phyloP scores from a whole-genome alignment of 1,284 basidiomycete species.

The Inonotus hispidus region DNA sequence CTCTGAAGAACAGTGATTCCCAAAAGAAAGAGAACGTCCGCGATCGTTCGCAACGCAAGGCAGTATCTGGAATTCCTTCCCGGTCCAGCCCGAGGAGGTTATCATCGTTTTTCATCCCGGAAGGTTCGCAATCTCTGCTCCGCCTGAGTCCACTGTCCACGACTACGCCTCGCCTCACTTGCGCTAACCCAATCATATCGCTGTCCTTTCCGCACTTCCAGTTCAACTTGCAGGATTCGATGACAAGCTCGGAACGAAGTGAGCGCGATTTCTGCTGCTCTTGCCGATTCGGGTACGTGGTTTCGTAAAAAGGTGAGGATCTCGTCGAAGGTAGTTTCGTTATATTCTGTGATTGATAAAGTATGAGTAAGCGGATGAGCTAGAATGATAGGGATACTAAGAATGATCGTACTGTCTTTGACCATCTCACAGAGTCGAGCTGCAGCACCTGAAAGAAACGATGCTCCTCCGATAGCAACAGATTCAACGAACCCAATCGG shows the following conservation, averaged over 20 bases:
- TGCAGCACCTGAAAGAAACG: constrained; percentile 7
- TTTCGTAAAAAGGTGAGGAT: constrained; percentile 11
- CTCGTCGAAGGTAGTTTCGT: constrained; percentile 13
- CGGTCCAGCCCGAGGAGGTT: too few species aligned
- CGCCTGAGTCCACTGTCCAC: neutral
- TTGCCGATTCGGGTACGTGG: constrained; percentile 15
- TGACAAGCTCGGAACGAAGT: constrained; percentile 13
- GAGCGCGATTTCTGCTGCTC: constrained; percentile 11
- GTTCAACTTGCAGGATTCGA: constrained; percentile 8
- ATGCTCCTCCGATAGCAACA: constrained; percentile 4
- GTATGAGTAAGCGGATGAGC: neutral
- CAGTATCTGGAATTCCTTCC: too few species aligned
- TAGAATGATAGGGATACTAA: neutral
- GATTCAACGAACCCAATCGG: constrained; percentile 12
- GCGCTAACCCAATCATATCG: constrained; percentile 7
- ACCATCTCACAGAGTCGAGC: constrained; percentile 10
- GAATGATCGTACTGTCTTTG: constrained; percentile 10
- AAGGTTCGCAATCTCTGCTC: neutral
- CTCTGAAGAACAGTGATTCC: too few species aligned
- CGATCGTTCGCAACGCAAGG: too few species aligned
- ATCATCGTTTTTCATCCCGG: neutral
- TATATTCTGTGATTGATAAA: neutral
- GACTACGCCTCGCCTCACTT: constrained; percentile 3
- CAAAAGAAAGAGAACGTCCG: too few species aligned
- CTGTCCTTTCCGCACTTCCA: constrained; percentile 8